Conservation (phyloP, 805 yeast genomes). For the Metschnikowia picachoensis region DNA sequence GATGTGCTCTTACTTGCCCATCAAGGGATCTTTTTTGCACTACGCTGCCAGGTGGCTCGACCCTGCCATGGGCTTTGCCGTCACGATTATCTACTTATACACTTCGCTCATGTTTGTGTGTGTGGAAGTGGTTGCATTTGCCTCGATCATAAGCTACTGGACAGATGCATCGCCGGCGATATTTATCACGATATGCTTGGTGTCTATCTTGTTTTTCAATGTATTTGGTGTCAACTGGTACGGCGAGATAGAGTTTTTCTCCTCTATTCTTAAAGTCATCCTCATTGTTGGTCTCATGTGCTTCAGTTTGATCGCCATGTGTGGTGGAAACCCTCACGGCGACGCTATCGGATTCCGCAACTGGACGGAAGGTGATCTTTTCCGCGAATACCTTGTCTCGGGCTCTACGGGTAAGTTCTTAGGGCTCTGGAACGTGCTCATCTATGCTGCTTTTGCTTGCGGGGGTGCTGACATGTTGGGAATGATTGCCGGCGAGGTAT, state of each 20-base stretch:
- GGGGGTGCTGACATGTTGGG: constrained; percentile 44
- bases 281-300: constrained; percentile 36
- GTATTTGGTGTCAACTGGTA: constrained; percentile 24
- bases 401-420: constrained; percentile 62
- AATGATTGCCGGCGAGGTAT: constrained; percentile 38
- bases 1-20: constrained; percentile 36
- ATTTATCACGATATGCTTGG: constrained; percentile 28
- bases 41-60: constrained; percentile 34
- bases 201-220: constrained; percentile 27
- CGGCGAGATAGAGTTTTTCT: constrained; percentile 20
- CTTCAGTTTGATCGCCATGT: constrained; percentile 35
- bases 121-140: constrained; percentile 31
- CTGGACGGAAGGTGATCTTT: constrained; percentile 34
- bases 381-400: constrained; percentile 23
- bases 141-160: constrained; percentile 30
- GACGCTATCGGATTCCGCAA: constrained; percentile 35
- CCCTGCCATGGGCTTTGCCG: constrained; percentile 35
- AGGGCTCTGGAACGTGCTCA: constrained; percentile 60
- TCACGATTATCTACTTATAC: constrained; percentile 31
- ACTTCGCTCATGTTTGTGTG: constrained; percentile 33
- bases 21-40: constrained; percentile 34
- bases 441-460: constrained; percentile 64
- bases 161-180: constrained; percentile 30
- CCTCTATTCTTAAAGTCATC: constrained; percentile 20
- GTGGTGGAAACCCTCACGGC: constrained; percentile 35